Percentiles rank a stretch among this genome's conserved stretches.
Evolutionary conservation across 1,284 basidiomycete species (phyloP).

Genomic region (Boletus hoseneyae): DNA sequence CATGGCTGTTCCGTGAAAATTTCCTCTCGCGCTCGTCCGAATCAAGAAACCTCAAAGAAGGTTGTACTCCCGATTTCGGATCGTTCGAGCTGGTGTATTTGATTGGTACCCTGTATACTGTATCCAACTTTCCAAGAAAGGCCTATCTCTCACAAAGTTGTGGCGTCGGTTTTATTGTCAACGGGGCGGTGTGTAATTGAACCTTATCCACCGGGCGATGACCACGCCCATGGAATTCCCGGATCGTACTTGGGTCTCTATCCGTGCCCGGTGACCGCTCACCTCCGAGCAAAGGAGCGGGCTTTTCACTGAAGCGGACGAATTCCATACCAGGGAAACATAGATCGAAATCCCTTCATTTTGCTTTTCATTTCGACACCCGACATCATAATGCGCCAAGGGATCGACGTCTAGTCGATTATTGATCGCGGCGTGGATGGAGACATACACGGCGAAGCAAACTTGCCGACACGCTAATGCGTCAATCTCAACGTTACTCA

Average conservation of each 20-base stretch:
- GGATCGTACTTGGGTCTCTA: neutral
- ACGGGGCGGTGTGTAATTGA: neutral
- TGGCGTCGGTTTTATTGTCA: neutral
- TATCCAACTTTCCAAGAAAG: constrained; percentile 15
- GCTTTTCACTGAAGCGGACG: too few relatives aligned
- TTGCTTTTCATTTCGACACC: constrained; percentile 6
- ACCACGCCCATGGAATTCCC: neutral
- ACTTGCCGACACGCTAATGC: constrained; percentile 6
- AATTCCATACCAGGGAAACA: too few relatives aligned
- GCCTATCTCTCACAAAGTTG: constrained; percentile 10
- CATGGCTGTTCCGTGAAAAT: constrained; percentile 19
- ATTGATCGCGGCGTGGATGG: constrained; percentile 4
- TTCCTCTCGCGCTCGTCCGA: constrained; percentile 26
- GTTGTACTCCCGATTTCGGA: constrained; percentile 20
- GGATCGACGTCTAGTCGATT: constrained; percentile 18
- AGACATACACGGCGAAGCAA: constrained; percentile 2
- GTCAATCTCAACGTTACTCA: constrained; percentile 19
- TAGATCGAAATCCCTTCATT: too few relatives aligned
- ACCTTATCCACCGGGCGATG: constrained; percentile 3
- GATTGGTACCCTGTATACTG: constrained; percentile 1
- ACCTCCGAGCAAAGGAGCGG: too few relatives aligned
- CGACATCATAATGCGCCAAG: constrained; percentile 4
- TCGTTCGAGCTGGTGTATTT: constrained; percentile 6
- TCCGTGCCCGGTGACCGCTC: too few relatives aligned
- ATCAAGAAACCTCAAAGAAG: constrained; percentile 34